These are phyloP conservation scores for Geopyxis carbonaria DNA, from an alignment of 495 filamentous ascomycete genomes.

Conservation along the genomic window DNA sequence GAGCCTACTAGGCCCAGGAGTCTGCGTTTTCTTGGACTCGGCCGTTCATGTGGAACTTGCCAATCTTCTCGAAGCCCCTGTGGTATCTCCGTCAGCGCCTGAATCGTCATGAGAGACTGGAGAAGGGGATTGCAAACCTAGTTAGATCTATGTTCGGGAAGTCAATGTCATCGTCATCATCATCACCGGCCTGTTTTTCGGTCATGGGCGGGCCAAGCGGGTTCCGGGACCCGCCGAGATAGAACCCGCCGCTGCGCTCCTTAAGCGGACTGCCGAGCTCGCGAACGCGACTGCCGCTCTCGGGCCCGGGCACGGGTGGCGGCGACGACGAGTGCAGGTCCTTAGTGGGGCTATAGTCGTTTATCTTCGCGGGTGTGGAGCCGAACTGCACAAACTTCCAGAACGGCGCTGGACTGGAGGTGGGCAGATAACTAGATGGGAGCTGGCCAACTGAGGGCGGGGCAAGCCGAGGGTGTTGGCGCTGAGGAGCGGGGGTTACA, in stretches of 20 bases:
- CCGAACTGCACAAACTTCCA: conserved; percentile 72
- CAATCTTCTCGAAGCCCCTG: conserved; percentile 24
- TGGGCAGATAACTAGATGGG: conserved; percentile 87
- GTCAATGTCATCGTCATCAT: conserved; percentile 33
- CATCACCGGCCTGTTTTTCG: conserved; percentile 25
- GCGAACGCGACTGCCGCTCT: conserved; percentile 32
- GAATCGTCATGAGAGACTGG: no score
- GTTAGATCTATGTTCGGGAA: conserved; percentile 48
- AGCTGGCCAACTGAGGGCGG: conserved; percentile 76
- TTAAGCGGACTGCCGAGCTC: conserved; percentile 23
- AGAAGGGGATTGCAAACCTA: no score
- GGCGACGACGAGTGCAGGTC: conserved; percentile 31
- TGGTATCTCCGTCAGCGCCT: no score
- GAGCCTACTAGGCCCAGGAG: conserved; percentile 15
- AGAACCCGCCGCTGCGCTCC: conserved; percentile 17
- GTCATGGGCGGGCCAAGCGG: conserved; percentile 13
- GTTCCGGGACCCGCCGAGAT: conserved; percentile 10
- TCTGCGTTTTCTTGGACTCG: conserved; percentile 18
- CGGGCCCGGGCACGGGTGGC: conserved; percentile 28
- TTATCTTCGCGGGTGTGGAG: conserved; percentile 57
- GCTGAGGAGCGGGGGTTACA: conserved; percentile 70
- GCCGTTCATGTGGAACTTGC: conserved; percentile 24
- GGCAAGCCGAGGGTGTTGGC: conserved; percentile 65
- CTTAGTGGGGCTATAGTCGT: conserved; percentile 43
- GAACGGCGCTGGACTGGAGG: conserved; percentile 89